phyloP scores from a whole-genome alignment of 306 rosid genomes.

The Sophora flavescens region DNA sequence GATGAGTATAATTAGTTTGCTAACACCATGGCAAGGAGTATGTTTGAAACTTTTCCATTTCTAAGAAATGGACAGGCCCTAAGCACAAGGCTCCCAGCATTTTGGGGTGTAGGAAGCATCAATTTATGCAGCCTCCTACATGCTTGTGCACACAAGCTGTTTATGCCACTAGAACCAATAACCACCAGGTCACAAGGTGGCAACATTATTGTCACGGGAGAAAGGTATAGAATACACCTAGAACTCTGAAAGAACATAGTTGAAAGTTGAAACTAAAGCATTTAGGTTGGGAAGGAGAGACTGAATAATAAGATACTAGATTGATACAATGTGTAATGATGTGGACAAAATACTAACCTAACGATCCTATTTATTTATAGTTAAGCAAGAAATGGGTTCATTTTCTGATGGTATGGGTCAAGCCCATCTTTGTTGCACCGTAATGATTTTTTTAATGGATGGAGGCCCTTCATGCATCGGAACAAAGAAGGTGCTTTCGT shows the following conservation, averaged over 20 bases:
- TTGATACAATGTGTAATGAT: not conserved
- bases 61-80: not conserved
- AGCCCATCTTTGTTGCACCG: too few species aligned
- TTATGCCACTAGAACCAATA: not conserved
- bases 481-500: too few species aligned
- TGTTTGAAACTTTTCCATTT: conserved; percentile 19
- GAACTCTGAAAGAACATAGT: conserved; percentile 28
- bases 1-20: conserved; percentile 19
- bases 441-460: too few species aligned
- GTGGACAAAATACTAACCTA: not conserved
- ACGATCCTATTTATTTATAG: not conserved
- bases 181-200: conserved; percentile 30
- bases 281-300: not conserved
- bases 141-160: not conserved
- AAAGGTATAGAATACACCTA: conserved; percentile 16
- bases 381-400: not conserved
- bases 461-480: too few species aligned
- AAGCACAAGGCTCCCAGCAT: not conserved
- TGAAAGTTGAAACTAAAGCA: not conserved
- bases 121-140: not conserved
- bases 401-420: too few species aligned
- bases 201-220: conserved; percentile 4
- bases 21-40: conserved; percentile 29
- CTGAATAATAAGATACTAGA: not conserved
- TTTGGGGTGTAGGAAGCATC: not conserved